Base-by-base conservation (phyloP, 768 basidiomycete species). In the Mycena alexandri region DNA sequence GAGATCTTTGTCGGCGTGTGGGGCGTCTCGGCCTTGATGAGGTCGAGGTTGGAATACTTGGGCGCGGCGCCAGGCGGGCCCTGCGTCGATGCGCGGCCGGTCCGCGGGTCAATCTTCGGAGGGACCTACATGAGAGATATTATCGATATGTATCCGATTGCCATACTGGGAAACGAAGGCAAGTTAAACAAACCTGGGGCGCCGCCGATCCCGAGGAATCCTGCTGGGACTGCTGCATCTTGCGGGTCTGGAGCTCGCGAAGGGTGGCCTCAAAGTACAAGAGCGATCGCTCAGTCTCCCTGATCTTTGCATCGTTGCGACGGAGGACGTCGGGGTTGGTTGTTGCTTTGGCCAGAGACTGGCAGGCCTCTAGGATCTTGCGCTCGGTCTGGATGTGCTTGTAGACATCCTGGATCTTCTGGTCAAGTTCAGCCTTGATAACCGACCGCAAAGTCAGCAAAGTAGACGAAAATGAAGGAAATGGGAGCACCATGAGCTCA, bases 11-110 rank as follows among this genome's bases (percentile, higher is more conserved):
- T 92, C 2, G 96, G 92, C 21, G 95, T 96, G 76, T 97, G 89
- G 17, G 97, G 96, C 50, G 96, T 96, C 82, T 99, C 98, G 70
- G 96, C 96, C 81, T 96, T 96, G 80, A 98, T 95, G 69, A 99
- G 83, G 84, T 99, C 98, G 69, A 96, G 84, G 73, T 94, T 95
- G 70, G 89, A 89, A 76, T 93, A 93, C 43, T 88, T 87, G 79
- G 91, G 61, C 2, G 48, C 58, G 14, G 60, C 51, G 21, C 59
- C 57, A 14, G 51, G 51, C 16, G 50, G 46, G 51, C 59, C 54
- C 46, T 12, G 51, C 19, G 58, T 86, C 38, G 87, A 79, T 52
- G 77, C 69, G 42, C 79, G 79, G 41, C 81, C 78, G 42, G 78
- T 76, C 43, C 80, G 78, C 63, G 78, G 69, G 74, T 86, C 87